Evolutionary conservation across 441 rosid genomes (phyloP), one percentile per base, ranked within the genome.

Genomic region (Jatropha podagrica): DNA sequence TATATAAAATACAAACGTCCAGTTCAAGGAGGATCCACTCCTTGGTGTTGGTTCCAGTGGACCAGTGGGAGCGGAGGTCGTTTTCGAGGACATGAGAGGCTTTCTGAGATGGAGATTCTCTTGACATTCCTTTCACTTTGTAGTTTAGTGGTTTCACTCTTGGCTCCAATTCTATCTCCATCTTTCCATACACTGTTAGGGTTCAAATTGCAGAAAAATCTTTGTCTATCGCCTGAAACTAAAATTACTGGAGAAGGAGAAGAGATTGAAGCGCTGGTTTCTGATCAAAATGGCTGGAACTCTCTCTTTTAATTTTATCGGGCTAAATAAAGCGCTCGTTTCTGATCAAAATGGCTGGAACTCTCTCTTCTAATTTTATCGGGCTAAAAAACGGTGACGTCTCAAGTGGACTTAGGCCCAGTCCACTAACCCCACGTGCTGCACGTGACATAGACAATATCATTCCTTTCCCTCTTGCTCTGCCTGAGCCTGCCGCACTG

Each of bases 1-100:
- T 17, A 60, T 27, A 46, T 46, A 58, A 60, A 68, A 11, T 46
- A 87, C 91, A 23, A 49, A 92, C 97, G 71, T 88, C 91, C 77
- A 92, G 95, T 78, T 92, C 97, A 14, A 92, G 91, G 76, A 92
- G 80, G 80, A 92, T 91, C 97, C 97, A 92, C 77, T 92, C 97
- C 78, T 92, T 91, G 74, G 92, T 91, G 85, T 92, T 92, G 79
- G 97, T 91, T 48, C 83, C 91, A 49, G 97, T 83, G 79, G 96
- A 92, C 97, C 97, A 92, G 86, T 92, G 96, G 23, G 90, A 79
- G 74, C 97, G 95, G 69, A 91, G 97, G 90, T 92, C 96, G 11
- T 89, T 77, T 60, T 92, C 97, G 71, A 92, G 94, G 18, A 92
- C 87, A 60, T 86, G 88, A 84, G 86, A 74, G 8, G 97, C 96